These are phyloP conservation scores for Rubia occidens DNA, from an alignment of 305 asterid species.

Conservation along the genomic window DNA sequence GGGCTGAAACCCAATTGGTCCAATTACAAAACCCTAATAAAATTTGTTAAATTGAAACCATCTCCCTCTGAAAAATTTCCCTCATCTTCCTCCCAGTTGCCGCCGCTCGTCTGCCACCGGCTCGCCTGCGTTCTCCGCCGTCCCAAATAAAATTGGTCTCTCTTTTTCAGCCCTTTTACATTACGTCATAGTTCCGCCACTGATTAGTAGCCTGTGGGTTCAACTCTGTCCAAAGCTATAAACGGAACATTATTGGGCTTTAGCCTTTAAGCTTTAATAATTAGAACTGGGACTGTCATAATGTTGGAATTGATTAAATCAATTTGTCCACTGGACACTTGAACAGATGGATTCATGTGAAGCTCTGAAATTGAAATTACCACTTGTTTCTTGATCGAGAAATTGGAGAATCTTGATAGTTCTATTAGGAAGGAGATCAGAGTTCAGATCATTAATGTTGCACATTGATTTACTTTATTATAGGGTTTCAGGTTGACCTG, in stretches of 20 bases:
- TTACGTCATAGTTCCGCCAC: too few species aligned
- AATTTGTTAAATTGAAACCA: too few species aligned
- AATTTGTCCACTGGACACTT: not conserved
- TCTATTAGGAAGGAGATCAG: not conserved
- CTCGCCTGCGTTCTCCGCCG: too few species aligned
- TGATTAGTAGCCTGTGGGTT: not conserved
- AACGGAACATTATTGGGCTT: not conserved
- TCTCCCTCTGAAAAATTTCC: too few species aligned
- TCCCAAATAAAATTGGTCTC: too few species aligned
- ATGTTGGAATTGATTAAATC: not conserved
- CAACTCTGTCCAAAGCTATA: not conserved
- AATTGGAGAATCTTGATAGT: slow-evolving; percentile 2
- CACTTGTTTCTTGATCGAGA: not conserved
- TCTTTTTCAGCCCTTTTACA: too few species aligned
- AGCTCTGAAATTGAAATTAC: not conserved
- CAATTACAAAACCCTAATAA: too few species aligned
- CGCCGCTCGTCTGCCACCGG: too few species aligned
- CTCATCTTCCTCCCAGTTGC: too few species aligned
- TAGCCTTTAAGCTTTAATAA: not conserved
- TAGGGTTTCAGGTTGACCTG: too few species aligned
- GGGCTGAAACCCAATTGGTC: too few species aligned
- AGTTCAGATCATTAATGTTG: not conserved
- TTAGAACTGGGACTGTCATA: not conserved
- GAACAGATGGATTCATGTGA: not conserved
- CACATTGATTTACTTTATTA: not conserved